A percentile compares a stretch with the other conserved stretches of the same genome.
phyloP scores from a whole-genome alignment of 73 alveolate genomes.

The Paraurostyla sp. region DNA sequence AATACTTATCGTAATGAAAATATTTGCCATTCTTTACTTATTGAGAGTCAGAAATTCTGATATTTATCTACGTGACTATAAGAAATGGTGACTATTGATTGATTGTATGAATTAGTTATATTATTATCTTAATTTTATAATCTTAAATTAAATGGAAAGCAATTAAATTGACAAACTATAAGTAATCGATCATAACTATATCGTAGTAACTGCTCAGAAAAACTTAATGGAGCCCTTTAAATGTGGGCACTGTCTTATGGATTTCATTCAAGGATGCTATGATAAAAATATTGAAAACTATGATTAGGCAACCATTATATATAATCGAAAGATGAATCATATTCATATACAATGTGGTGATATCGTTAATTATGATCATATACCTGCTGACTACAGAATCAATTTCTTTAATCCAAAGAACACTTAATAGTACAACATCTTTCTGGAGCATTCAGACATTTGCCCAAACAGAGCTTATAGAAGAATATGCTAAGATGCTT shows the following conservation, averaged over 20 bases:
- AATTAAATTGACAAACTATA: no score
- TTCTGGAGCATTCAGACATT: slow-evolving; percentile 42
- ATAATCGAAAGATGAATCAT: not conserved
- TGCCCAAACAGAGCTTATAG: slow-evolving; percentile 28
- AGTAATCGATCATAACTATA: not conserved
- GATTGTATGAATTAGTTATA: no score
- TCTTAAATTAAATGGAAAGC: not conserved
- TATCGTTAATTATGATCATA: not conserved
- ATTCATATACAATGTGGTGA: slow-evolving; percentile 39
- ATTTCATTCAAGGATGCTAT: not conserved
- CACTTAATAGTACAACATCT: not conserved
- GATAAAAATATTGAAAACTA: not conserved
- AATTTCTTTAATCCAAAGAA: not conserved
- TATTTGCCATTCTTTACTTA: not conserved
- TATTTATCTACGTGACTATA: not conserved
- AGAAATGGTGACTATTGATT: not conserved
- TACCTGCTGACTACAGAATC: not conserved
- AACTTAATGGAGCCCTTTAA: not conserved
- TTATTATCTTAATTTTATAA: not conserved
- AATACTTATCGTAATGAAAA: not conserved
- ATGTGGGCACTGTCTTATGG: slow-evolving; percentile 46
- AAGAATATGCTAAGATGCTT: not conserved
- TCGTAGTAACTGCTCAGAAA: slow-evolving; percentile 30
- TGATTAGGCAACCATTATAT: slow-evolving; percentile 1
- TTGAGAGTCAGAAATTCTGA: not conserved